Percentiles rank a stretch among this genome's conserved stretches.
Conservation (phyloP, 2,329 filamentous ascomycete genomes). For the Teratosphaeriaceae sp. region DNA sequence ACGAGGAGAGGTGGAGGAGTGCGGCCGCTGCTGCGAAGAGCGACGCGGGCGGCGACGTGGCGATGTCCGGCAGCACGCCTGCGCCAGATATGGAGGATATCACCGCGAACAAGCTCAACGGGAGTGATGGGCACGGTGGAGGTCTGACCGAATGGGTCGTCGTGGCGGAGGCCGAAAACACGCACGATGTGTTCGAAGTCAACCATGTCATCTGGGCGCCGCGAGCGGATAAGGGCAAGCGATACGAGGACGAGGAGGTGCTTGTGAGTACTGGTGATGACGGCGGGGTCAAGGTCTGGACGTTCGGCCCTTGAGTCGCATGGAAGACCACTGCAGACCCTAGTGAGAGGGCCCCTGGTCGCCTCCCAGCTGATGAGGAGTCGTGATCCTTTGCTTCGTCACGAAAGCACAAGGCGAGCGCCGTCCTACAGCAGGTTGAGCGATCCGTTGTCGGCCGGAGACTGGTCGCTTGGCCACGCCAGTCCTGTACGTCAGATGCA, state of each 20-base stretch:
- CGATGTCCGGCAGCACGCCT: conserved; percentile 18
- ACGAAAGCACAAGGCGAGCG: too few relatives aligned
- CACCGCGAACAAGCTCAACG: conserved; percentile 3
- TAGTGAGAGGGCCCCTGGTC: too few relatives aligned
- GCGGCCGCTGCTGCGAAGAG: conserved; percentile 14
- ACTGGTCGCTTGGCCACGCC: too few relatives aligned
- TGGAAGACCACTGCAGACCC: too few relatives aligned
- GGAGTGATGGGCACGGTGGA: conserved; percentile 4
- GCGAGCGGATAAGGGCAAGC: conserved; percentile 61
- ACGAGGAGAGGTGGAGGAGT: conserved; percentile 54
- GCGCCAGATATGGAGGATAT: conserved; percentile 11
- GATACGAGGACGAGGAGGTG: conserved; percentile 66
- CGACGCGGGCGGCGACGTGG: conserved; percentile 20
- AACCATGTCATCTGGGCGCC: conserved; percentile 88
- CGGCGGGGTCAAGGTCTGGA: conserved; percentile 80
- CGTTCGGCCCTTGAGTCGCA: background rate
- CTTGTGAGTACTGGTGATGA: conserved; percentile 89
- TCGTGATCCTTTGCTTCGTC: too few relatives aligned
- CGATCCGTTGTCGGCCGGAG: too few relatives aligned
- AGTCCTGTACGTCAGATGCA: too few relatives aligned
- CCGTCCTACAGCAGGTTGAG: too few relatives aligned
- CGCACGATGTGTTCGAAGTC: conserved; percentile 88
- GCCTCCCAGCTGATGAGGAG: too few relatives aligned
- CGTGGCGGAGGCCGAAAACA: conserved; percentile 61
- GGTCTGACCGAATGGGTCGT: conserved; percentile 59